phyloP scores from a whole-genome alignment of 2,329 filamentous ascomycete genomes.

The Arthrocladium fulminans region DNA sequence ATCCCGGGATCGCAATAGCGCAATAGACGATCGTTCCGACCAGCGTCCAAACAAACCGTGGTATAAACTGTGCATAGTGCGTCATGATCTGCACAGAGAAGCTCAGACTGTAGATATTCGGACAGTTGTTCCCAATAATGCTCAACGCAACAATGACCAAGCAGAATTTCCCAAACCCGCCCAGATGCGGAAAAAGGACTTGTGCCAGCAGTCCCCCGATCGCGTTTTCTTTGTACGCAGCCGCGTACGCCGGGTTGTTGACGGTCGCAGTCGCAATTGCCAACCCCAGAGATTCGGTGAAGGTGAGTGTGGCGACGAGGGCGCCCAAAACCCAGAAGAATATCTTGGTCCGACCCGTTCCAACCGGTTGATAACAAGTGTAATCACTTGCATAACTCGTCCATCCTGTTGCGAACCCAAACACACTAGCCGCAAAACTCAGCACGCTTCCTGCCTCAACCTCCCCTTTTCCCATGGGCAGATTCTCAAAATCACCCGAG shows the following conservation, averaged over 20 bases:
- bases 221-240: constrained; percentile 47
- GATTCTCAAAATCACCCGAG: constrained; percentile 54
- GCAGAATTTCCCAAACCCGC: constrained; percentile 64
- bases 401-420: constrained; percentile 65
- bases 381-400: constrained; percentile 68
- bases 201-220: constrained; percentile 60
- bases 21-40: constrained; percentile 52
- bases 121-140: constrained; percentile 62
- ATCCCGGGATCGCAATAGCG: constrained; percentile 61
- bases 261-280: constrained; percentile 58
- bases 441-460: constrained; percentile 55
- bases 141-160: constrained; percentile 56
- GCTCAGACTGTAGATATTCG: constrained; percentile 62
- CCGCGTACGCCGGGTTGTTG: constrained; percentile 46
- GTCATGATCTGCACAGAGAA: constrained; percentile 59
- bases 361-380: constrained; percentile 65
- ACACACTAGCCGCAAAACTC: constrained; percentile 58
- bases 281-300: constrained; percentile 64
- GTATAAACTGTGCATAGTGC: constrained; percentile 40
- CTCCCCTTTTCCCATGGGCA: constrained; percentile 51
- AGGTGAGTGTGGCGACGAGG: constrained; percentile 61
- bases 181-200: constrained; percentile 54
- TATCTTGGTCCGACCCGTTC: constrained; percentile 50
- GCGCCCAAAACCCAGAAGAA: constrained; percentile 63
- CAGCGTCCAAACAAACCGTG: constrained; percentile 36